Base-by-base conservation (phyloP, 2,329 filamentous ascomycete genomes). In the Neofusicoccum cordaticola region DNA sequence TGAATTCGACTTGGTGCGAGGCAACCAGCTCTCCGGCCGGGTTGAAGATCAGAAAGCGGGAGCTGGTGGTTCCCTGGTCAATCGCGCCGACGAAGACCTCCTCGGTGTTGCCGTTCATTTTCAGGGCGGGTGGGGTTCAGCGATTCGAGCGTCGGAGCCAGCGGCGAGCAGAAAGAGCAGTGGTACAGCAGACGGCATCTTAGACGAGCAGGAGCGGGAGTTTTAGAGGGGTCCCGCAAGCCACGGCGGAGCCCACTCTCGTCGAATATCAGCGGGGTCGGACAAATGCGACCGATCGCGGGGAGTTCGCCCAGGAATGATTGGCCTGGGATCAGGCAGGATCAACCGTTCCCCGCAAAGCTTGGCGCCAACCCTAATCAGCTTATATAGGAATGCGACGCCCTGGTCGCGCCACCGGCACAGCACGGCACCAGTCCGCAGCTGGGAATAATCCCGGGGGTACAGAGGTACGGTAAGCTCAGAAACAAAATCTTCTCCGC, bases 21-120 rank as follows among this genome's bases (percentile, higher is more conserved):
- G 89, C 90, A 42, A 93, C 84, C 3, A 90, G 89, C 64, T 88
- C 86, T 62, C 91, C 91, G 42, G 84, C 79, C 67, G 85, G 85
- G 77, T 94, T 87, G 80, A 96, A 96, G 73, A 96, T 92, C 70
- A 96, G 84, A 77, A 95, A 95, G 41, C 92, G 85, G 22, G 91
- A 90, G 60, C 89, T 92, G 15, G 91, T 95, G 13, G 91, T 96
- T 63, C 92, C 92, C 71, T 93, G 90, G 74, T 96, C 91, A 74
- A 96, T 92, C 72, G 89, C 90, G 66, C 91, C 92, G 63, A 94
- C 87, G 71, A 91, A 95, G 78, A 84, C 84, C 60, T 86, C 77
- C 12, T 77, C 56, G 27, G 47, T 22, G 41, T 48, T 60, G 15
- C 56, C 44, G 42, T 60, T 60, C 56, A 60, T 60, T 47, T 60